Conservation (phyloP, 257 asterid genomes). For the Capsicum chinense region DNA sequence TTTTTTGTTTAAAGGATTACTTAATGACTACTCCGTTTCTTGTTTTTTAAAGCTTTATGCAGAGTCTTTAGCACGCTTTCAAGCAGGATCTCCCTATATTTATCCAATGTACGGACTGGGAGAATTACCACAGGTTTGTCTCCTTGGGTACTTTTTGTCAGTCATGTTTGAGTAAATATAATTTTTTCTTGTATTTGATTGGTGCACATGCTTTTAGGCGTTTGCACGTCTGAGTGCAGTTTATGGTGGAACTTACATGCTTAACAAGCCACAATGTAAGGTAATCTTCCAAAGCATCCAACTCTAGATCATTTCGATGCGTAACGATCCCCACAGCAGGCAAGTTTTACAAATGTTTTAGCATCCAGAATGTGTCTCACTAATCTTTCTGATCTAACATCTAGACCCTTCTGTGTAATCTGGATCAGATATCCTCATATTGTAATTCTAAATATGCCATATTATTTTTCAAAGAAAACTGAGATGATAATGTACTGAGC, state of each 20-base stretch:
- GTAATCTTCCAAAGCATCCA: constrained; percentile 41
- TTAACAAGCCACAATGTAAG: constrained; percentile 95
- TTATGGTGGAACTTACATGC: constrained; percentile 99
- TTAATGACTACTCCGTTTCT: constrained; percentile 23
- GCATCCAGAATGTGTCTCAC: background rate
- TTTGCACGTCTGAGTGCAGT: constrained; percentile 99
- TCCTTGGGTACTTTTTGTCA: constrained; percentile 10
- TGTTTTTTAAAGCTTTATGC: constrained; percentile 76
- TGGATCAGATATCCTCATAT: constrained; percentile 14
- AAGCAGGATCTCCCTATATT: constrained; percentile 95
- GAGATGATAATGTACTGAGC: background rate
- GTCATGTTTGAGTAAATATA: background rate
- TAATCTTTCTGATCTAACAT: background rate
- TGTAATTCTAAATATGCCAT: background rate
- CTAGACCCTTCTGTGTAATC: background rate
- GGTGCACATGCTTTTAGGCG: constrained; percentile 58
- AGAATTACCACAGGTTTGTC: constrained; percentile 95
- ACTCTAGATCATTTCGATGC: constrained; percentile 14
- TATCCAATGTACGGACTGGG: constrained; percentile 98
- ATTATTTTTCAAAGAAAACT: background rate
- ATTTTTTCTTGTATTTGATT: background rate
- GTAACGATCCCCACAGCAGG: background rate
- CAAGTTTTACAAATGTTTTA: background rate
- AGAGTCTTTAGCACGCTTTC: constrained; percentile 96
- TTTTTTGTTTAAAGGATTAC: background rate